Evolutionary conservation across 73 alveolate genomes (phyloP), one percentile per base, ranked within the genome.

Genomic region (Tetrahymena borealis): DNA sequence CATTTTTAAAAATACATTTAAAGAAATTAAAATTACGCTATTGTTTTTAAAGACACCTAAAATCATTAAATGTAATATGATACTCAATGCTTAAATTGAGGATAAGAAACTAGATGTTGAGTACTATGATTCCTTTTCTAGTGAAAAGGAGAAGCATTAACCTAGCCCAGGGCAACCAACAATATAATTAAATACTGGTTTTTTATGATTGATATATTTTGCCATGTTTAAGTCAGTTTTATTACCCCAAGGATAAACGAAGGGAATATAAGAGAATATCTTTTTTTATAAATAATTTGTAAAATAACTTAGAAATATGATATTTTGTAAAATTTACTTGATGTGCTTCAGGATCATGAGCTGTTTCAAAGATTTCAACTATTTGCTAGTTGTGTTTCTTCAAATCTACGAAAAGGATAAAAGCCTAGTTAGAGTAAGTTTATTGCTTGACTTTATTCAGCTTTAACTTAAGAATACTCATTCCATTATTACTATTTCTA

Each of bases 81-180:
- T 38, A 39, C 90, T 60, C 60, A 93, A 40, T 5, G 95, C 90
- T 85, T 91, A 33, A 31, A 60, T 38, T 11, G 93, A 93, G 10
- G 95, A 79, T 18, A 93, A 85, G 79, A 79, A 11, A 32, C 78
- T 40, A 28, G 95, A 93, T 9, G 92, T 90, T 31, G 79, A 40
- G 28, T 60, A 60, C 28, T 60, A 20, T 13, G 85, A 60, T 10
- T 60, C 85, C 35, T 60, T 60, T 28, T 60, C 85, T 60, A 60
- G 28, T 60, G 85, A 60, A 60, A 60, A 60, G 16, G 85, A 60
- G 85, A 60, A 60, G 85, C 85, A 60, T 15, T 60, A 60, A 60
- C 85, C 85, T 35, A 60, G n/a, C 9, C 85, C 85, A 60, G 85
- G 85, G 9, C 37, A 60, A 24, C 85, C 85, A 18, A 60, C 28